Conservation (phyloP, 139 green algal species). For the Auxenochlorella pyrenoidosa region DNA sequence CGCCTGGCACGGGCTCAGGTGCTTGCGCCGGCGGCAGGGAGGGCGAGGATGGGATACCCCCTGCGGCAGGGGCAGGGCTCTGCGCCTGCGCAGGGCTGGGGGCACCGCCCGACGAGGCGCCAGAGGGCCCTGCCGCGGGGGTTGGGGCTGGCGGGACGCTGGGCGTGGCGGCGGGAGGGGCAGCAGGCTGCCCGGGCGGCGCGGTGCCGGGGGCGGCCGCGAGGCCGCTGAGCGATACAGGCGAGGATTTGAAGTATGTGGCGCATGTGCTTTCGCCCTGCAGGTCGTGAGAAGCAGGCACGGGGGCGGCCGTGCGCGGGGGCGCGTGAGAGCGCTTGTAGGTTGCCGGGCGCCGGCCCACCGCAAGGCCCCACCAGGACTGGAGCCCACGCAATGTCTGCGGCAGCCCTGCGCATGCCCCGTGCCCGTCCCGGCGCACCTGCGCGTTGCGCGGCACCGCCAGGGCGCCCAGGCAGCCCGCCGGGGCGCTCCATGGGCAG, state of each 20-base stretch:
- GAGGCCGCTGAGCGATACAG: neutral
- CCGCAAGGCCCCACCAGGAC: neutral
- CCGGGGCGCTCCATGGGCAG: neutral
- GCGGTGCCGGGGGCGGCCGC: neutral
- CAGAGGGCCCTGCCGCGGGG: neutral
- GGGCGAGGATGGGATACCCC: no score
- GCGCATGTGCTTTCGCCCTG: neutral
- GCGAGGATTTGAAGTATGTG: neutral
- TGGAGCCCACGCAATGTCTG: neutral
- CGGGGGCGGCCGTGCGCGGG: no score
- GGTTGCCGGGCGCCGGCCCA: no score
- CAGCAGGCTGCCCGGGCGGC: neutral
- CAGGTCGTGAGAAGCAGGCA: neutral
- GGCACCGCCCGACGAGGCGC: no score
- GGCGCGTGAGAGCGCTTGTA: no score
- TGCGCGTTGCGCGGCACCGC: neutral
- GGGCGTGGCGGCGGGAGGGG: neutral
- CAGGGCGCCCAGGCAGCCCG: neutral
- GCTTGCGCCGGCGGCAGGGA: neutral
- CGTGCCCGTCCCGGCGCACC: no score
- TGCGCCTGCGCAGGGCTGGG: no score
- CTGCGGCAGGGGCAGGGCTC: no score
- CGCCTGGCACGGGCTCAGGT: neutral
- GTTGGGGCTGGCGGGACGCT: neutral
- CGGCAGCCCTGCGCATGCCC: neutral